Conservation (phyloP, 2,329 filamentous ascomycete species). For the Herpotrichia juniperi region DNA sequence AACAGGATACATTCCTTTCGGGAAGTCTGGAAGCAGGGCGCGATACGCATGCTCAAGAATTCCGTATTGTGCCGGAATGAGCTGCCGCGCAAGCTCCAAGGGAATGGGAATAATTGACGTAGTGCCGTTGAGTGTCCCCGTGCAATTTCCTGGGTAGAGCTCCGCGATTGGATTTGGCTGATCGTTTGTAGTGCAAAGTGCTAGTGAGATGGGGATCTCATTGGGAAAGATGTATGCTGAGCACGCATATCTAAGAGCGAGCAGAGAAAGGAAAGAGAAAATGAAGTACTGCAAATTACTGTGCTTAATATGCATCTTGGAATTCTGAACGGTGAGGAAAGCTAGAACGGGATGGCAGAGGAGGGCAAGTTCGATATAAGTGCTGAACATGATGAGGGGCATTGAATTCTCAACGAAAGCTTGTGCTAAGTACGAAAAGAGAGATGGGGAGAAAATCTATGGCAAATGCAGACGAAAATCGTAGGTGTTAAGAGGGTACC, state of each 20-base stretch:
- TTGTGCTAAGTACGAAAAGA: constrained; percentile 7
- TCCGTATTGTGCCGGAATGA: constrained; percentile 57
- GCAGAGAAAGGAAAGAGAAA: constrained; percentile 32
- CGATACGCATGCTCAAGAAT: constrained; percentile 60
- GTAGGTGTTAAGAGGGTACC: constrained; percentile 11
- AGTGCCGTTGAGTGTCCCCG: constrained; percentile 62
- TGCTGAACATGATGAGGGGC: constrained; percentile 28
- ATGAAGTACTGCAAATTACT: constrained; percentile 33
- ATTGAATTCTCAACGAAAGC: constrained; percentile 10
- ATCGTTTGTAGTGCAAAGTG: constrained; percentile 32
- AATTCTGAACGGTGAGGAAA: constrained; percentile 28
- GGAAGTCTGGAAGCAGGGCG: constrained; percentile 56
- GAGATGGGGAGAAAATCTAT: neutral
- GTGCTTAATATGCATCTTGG: constrained; percentile 28
- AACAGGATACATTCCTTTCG: constrained; percentile 60
- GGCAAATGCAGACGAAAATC: neutral
- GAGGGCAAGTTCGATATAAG: constrained; percentile 38
- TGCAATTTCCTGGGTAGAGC: constrained; percentile 55
- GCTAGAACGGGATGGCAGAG: constrained; percentile 39
- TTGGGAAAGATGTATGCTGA: constrained; percentile 15
- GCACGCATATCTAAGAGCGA: constrained; percentile 29
- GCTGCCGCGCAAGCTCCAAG: constrained; percentile 51
- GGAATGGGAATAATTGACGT: constrained; percentile 60
- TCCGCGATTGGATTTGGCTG: constrained; percentile 58
- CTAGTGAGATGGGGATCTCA: constrained; percentile 1